These are phyloP conservation scores for Alternaria conjuncta DNA, from an alignment of 2,329 filamentous ascomycete genomes.

Conservation along the genomic window DNA sequence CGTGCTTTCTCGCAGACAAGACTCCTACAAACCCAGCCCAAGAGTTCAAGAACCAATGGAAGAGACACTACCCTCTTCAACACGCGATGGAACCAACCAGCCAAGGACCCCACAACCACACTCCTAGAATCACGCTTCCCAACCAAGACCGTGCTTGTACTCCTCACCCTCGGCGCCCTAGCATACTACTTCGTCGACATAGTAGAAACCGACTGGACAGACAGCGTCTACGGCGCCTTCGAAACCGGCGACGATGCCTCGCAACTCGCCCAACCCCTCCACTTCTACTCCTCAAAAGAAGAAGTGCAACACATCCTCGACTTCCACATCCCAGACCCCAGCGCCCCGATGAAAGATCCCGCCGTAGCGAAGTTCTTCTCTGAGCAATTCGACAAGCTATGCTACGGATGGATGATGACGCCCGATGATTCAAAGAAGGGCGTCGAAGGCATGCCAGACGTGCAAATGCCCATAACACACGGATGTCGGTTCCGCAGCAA, in stretches of 20 bases:
- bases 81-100: background rate
- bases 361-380: slow-evolving; percentile 27
- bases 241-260: slow-evolving; percentile 11
- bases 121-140: slow-evolving; percentile 39
- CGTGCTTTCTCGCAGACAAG: slow-evolving; percentile 18
- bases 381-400: slow-evolving; percentile 34
- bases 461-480: slow-evolving; percentile 42
- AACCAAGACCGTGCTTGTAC: slow-evolving; percentile 37
- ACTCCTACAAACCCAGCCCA: background rate
- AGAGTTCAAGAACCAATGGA: background rate
- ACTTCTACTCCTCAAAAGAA: slow-evolving; percentile 36
- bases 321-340: slow-evolving; percentile 31
- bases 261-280: slow-evolving; percentile 25
- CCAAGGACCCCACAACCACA: background rate
- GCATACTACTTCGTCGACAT: slow-evolving; percentile 36
- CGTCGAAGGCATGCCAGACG: slow-evolving; percentile 6
- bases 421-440: slow-evolving; percentile 30
- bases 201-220: slow-evolving; percentile 25
- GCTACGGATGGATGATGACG: slow-evolving; percentile 36
- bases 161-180: slow-evolving; percentile 28
- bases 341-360: slow-evolving; percentile 26
- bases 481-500: slow-evolving; percentile 40
- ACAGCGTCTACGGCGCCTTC: slow-evolving; percentile 26
- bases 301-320: slow-evolving; percentile 36
- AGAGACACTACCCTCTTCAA: background rate